These are phyloP conservation scores for Xylariaceae sp. DNA, from an alignment of 2,329 filamentous ascomycete genomes.

Conservation along the genomic window DNA sequence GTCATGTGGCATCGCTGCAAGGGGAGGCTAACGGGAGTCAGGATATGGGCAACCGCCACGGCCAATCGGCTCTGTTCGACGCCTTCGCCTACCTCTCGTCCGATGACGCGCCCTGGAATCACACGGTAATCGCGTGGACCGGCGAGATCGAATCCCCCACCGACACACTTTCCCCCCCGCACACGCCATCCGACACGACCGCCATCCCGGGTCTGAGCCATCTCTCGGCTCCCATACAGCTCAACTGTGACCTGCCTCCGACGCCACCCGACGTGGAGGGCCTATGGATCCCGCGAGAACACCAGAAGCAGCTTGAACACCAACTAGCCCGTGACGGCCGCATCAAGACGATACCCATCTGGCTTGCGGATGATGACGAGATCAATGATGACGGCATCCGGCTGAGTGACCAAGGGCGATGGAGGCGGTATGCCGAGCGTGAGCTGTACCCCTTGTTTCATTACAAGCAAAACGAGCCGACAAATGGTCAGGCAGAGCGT, in stretches of 20 bases:
- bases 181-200: slow-evolving; percentile 41
- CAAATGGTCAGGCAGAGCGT: slow-evolving; percentile 73
- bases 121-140: slow-evolving; percentile 90
- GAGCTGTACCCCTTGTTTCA: slow-evolving; percentile 91
- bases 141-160: slow-evolving; percentile 63
- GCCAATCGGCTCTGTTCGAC: slow-evolving; percentile 87
- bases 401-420: slow-evolving; percentile 75
- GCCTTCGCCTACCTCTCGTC: slow-evolving; percentile 84
- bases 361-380: slow-evolving; percentile 74
- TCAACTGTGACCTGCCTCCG: slow-evolving; percentile 52
- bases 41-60: slow-evolving; percentile 70
- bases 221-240: slow-evolving; percentile 70
- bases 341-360: slow-evolving; percentile 78
- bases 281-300: slow-evolving; percentile 60
- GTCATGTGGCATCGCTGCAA: neutral
- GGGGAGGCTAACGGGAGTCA: slow-evolving; percentile 27
- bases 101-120: slow-evolving; percentile 77
- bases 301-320: slow-evolving; percentile 66
- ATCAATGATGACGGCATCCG: slow-evolving; percentile 58
- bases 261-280: slow-evolving; percentile 58
- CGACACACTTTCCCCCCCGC: slow-evolving; percentile 38
- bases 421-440: slow-evolving; percentile 85
- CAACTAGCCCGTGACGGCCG: slow-evolving; percentile 65
- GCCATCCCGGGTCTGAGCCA: slow-evolving; percentile 57
- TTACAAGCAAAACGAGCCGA: slow-evolving; percentile 90